A percentile compares a stretch with the other conserved stretches of the same genome.
phyloP scores from a whole-genome alignment of 176 grass and related monocot genomes.

The Carex littledalei region DNA sequence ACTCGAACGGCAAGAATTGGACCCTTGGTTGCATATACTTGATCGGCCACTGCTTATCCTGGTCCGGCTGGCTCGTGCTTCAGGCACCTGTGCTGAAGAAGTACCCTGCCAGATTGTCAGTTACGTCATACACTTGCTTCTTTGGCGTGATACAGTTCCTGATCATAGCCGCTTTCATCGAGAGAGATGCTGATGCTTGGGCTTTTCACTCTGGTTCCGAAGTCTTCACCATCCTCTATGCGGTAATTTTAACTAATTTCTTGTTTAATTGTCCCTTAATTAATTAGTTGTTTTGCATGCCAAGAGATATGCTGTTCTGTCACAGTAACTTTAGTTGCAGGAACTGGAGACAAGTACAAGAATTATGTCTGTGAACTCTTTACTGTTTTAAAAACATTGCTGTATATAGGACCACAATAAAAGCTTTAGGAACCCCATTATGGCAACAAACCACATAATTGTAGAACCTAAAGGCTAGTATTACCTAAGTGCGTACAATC shows the following conservation, averaged over 20 bases:
- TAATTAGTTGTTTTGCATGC: neutral
- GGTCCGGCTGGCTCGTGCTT: constrained; percentile 97
- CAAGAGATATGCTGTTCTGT: neutral
- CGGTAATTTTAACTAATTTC: constrained; percentile 29
- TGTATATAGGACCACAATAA: constrained; percentile 11
- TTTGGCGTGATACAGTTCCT: constrained; percentile 98
- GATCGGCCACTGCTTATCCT: constrained; percentile 94
- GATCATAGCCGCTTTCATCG: constrained; percentile 94
- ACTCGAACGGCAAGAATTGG: constrained; percentile 58
- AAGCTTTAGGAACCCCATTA: neutral
- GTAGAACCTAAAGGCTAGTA: constrained; percentile 13
- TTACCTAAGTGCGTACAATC: constrained; percentile 7
- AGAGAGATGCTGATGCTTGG: constrained; percentile 81
- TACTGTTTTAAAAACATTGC: neutral
- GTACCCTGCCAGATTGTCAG: constrained; percentile 83
- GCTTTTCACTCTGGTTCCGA: constrained; percentile 86
- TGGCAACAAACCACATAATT: constrained; percentile 19
- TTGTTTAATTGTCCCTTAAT: neutral
- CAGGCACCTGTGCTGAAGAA: constrained; percentile 96
- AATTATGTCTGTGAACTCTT: neutral
- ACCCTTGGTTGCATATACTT: constrained; percentile 89
- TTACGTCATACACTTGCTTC: constrained; percentile 99
- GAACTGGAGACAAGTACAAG: neutral
- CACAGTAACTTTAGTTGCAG: constrained; percentile 7
- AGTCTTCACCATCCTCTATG: constrained; percentile 94